Evolutionary conservation across 2,329 filamentous ascomycete genomes (phyloP).

Genomic region (Aspergillus hiratsukae): DNA sequence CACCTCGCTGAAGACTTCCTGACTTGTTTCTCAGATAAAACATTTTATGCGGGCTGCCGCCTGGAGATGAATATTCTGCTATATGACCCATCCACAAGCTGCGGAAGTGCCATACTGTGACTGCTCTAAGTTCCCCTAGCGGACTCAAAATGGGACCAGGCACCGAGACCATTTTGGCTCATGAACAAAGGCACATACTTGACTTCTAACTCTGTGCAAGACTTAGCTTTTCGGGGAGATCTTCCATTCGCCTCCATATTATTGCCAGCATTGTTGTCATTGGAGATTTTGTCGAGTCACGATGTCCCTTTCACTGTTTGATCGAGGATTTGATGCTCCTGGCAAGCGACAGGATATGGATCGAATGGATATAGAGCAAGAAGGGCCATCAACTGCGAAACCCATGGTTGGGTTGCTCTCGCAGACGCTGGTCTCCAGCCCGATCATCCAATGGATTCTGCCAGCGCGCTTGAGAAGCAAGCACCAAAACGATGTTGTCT

Average conservation of each 20-base stretch:
- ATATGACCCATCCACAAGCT: neutral
- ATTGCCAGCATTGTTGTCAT: neutral
- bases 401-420: slow-evolving; percentile 70
- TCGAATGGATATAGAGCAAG: slow-evolving; percentile 14
- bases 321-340: neutral
- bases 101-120: neutral
- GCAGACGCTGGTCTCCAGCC: slow-evolving; percentile 71
- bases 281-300: neutral
- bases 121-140: neutral
- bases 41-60: neutral
- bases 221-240: neutral
- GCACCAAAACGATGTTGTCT: slow-evolving; percentile 73
- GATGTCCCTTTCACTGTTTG: slow-evolving; percentile 9
- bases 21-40: neutral
- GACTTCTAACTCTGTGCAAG: neutral
- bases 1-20: neutral
- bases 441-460: slow-evolving; percentile 70
- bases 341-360: slow-evolving; percentile 3
- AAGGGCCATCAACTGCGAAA: slow-evolving; percentile 12
- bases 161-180: neutral
- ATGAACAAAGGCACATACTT: neutral
- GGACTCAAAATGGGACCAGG: neutral
- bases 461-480: slow-evolving; percentile 71
- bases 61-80: neutral
- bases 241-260: neutral